Evolutionary conservation across 2,329 filamentous ascomycete species (phyloP).

Genomic region (Cladosporium oxysporum): DNA sequence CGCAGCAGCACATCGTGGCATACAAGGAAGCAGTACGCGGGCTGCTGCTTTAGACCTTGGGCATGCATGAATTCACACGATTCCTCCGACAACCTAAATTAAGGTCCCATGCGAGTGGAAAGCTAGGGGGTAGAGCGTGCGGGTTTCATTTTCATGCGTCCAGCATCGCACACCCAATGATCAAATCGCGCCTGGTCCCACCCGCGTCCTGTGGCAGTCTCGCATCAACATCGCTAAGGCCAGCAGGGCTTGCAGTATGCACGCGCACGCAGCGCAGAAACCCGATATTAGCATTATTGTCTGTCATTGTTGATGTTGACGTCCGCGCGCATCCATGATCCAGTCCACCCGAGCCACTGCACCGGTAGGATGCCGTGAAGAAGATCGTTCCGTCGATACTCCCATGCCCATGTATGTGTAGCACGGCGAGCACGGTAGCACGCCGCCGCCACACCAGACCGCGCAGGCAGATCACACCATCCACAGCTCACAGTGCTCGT

Average conservation of each 20-base stretch:
- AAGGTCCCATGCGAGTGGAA: constrained; percentile 15
- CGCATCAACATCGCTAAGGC: not conserved
- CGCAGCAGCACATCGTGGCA: not conserved
- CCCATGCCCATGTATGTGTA: too few relatives aligned
- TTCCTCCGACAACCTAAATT: constrained; percentile 20
- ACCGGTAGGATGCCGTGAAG: constrained; percentile 18
- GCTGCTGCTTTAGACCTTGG: not conserved
- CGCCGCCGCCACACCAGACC: not conserved
- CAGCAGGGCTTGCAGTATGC: not conserved
- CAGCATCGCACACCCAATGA: not conserved
- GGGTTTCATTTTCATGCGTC: constrained; percentile 3
- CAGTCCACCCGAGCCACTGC: constrained; percentile 1
- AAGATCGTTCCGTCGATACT: not conserved
- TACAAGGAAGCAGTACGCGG: not conserved
- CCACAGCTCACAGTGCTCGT: constrained; percentile 5
- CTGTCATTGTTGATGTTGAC: not conserved
- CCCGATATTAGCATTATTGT: not conserved
- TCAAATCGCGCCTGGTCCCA: not conserved
- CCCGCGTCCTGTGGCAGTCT: not conserved
- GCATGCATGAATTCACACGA: constrained; percentile 3
- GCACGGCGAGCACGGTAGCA: too few relatives aligned
- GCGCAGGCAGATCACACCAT: constrained; percentile 7
- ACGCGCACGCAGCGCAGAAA: not conserved
- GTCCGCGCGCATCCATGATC: not conserved
- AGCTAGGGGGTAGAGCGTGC: not conserved